Percentiles rank a stretch among this genome's conserved stretches.
These are phyloP conservation scores for Calonectria naviculata DNA, from an alignment of 2,329 filamentous ascomycete genomes.

Conservation along the genomic window DNA sequence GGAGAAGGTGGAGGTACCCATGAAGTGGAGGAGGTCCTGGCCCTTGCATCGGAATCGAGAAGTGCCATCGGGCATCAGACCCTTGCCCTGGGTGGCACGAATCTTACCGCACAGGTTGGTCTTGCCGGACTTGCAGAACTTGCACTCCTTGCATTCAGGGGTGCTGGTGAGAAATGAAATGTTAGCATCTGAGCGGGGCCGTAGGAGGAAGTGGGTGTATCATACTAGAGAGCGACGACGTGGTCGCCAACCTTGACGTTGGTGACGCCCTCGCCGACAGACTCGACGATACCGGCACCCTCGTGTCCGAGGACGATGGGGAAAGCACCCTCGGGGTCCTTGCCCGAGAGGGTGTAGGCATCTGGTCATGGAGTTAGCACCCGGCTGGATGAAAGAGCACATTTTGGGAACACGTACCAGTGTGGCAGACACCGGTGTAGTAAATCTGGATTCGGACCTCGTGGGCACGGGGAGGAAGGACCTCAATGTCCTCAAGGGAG, in stretches of 20 bases:
- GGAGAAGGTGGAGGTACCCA: slow-evolving; percentile 98
- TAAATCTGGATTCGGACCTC: slow-evolving; percentile 98
- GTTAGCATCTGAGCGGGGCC: slow-evolving; percentile 12
- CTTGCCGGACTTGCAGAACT: slow-evolving; percentile 99
- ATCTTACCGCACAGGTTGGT: slow-evolving; percentile 99
- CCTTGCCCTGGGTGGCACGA: slow-evolving; percentile 93
- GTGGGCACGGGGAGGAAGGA: slow-evolving; percentile 86
- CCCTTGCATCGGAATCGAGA: slow-evolving; percentile 95
- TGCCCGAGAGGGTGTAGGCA: slow-evolving; percentile 94
- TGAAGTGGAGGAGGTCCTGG: slow-evolving; percentile 96
- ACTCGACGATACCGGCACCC: slow-evolving; percentile 92
- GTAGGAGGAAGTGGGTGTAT: slow-evolving; percentile 23
- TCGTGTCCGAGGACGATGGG: slow-evolving; percentile 91
- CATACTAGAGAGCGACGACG: slow-evolving; percentile 88
- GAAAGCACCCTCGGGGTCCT: slow-evolving; percentile 96
- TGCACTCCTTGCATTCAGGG: slow-evolving; percentile 97
- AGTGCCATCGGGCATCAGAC: slow-evolving; percentile 97
- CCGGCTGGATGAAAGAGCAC: background rate
- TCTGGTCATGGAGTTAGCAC: slow-evolving; percentile 59
- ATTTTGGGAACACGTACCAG: slow-evolving; percentile 66
- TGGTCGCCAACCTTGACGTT: slow-evolving; percentile 94
- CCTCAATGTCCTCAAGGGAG: slow-evolving; percentile 91
- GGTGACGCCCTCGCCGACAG: slow-evolving; percentile 93
- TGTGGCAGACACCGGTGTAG: slow-evolving; percentile 99
- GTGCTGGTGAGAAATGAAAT: slow-evolving; percentile 67